Base-by-base conservation (phyloP, 257 asterid species). In the Solanum etuberosum region DNA sequence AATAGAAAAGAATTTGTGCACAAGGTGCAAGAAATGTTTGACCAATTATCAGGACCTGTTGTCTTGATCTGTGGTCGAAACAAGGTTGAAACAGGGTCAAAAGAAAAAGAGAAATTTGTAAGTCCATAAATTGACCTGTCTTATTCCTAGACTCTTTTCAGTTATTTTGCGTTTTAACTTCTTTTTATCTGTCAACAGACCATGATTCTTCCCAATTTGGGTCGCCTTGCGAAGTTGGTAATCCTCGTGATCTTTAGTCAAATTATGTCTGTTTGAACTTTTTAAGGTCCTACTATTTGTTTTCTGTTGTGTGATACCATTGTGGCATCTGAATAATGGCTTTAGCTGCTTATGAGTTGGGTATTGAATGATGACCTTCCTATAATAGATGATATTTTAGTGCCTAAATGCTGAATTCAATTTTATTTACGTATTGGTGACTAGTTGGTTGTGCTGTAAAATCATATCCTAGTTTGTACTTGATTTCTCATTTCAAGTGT, bases 171-270 rank as follows among this genome's bases (percentile, higher is more conserved):
- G n/a, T 74, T 87, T 87, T 90, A 73, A 91, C 90, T 83, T 88
- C 83, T 57, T 88, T 87, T 88, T 61, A 83, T 90, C 67, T 93
- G 86, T 85, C 76, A 54, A 88, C 99, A 97, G 99, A 94, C 98
- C 87, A 94, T 95, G 98, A 90, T 95, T 90, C 96, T 97, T 73
- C 99, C 99, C 42, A 97, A 93, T 93, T 89, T 97, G 93, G 96
- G 98, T 86, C 98, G 96, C 87, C 95, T 97, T 70, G 97, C 99
- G 82, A 97, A 97, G 89, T 85, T 97, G 99, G 99, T 97, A 95
- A 91, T 82, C 67, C 85, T 88, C 87, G 82, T 14, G 32, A 88
- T 76, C 90, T 90, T 88, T 88, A 38, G 27, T 85, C 88, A 48
- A 48, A 46, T 31, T 29, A 46, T 12, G 35, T 86, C 37, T 40